Base-by-base conservation (phyloP, 768 basidiomycete genomes). In the Chalciporus sphaerocephalus region DNA sequence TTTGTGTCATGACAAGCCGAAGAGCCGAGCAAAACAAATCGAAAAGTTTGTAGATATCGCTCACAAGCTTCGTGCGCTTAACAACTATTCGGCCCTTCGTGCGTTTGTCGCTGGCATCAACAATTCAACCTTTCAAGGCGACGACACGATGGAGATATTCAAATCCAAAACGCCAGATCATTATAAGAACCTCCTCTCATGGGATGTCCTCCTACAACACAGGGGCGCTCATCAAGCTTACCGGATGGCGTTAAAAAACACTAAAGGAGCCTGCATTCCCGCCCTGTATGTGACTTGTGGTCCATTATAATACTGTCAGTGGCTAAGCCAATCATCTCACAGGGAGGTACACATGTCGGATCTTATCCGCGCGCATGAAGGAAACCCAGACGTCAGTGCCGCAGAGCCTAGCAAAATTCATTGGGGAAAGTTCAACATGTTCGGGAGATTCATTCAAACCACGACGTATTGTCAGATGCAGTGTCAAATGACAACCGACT, bases 351-450 rank as follows among this genome's bases (percentile, higher is more conserved):
- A 93, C 49, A 81, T 93, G 56, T 87, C 90, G 32, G 93, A 95
- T 61, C 74, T 97, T 38, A 85, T 93, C 37, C 83, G 83, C 50
- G 80, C 92, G 7, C 85, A 96, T 53, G 89, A 91, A 67, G 87
- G 83, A 46, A 93, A 95, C 50, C 72, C 74, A 2, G 89, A 94
- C 55, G 75, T 79, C 51, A 78, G 79, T 51, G 69, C 80, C 6
- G 69, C 76, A 17, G 85, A 89, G 56, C 72, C 81, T 4, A 70
- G 64, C 32, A 81, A 82, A 60, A 87, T 97, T 43, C 92, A 97
- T 58, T 98, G 95, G 95, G 89, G 85, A 21, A 98, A 98, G 67
- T 96, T 88, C 67, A 87, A 85, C 53, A 85, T 92, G 79, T 87
- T 97, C 72, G 93, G 86, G 23, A 78, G 83, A 48, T 92, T 93